Evolutionary conservation across 768 basidiomycete species (phyloP).

Genomic region (Tricholoma sp.): DNA sequence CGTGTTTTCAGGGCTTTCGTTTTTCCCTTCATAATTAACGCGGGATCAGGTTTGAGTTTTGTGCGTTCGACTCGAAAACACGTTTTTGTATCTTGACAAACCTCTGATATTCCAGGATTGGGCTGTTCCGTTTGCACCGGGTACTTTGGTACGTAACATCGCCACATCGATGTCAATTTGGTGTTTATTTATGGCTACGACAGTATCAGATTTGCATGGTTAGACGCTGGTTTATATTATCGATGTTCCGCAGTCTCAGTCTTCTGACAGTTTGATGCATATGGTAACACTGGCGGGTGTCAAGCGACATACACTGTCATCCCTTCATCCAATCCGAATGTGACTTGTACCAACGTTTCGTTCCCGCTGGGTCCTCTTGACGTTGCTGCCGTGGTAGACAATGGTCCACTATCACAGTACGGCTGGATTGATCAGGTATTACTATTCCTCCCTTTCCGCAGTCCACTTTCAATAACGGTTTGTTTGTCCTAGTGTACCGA

Average conservation of each 20-base stretch:
- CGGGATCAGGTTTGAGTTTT: constrained; percentile 40
- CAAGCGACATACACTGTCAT: constrained; percentile 56
- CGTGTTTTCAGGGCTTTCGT: constrained; percentile 35
- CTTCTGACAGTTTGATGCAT: constrained; percentile 43
- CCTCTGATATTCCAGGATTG: constrained; percentile 39
- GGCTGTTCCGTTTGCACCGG: constrained; percentile 54
- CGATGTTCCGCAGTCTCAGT: not conserved
- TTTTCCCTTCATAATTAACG: constrained; percentile 47
- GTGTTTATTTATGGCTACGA: not conserved
- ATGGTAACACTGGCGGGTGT: constrained; percentile 58
- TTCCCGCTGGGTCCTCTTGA: constrained; percentile 36
- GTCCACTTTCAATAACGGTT: not conserved
- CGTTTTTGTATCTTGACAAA: not conserved
- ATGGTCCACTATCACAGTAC: constrained; percentile 51
- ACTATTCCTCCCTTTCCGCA: not conserved
- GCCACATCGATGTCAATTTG: not conserved
- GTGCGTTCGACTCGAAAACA: constrained; percentile 29
- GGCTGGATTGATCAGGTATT: constrained; percentile 55
- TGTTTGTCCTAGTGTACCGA: constrained; percentile 45
- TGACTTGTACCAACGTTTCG: constrained; percentile 50
- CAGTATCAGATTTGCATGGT: constrained; percentile 72
- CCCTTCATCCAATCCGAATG: constrained; percentile 27
- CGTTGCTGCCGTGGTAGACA: constrained; percentile 36
- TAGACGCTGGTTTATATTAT: constrained; percentile 1
- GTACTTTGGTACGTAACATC: constrained; percentile 38